phyloP scores from a whole-genome alignment of 768 basidiomycete species.

The Kwoniella sp. region DNA sequence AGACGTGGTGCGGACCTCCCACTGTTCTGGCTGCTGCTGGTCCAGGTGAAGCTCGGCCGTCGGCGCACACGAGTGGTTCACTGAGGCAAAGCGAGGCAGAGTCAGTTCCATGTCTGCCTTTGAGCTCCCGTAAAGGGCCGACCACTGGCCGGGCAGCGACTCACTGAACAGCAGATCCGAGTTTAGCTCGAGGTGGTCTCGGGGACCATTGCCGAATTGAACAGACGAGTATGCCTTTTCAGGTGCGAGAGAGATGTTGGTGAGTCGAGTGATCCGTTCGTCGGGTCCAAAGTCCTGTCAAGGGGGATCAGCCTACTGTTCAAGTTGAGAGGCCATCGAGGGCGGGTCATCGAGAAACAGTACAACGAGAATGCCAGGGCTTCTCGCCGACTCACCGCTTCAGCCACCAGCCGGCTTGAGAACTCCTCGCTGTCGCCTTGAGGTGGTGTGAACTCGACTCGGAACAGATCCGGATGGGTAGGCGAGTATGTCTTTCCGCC shows the following conservation, averaged over 20 bases:
- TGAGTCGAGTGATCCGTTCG: conserved; percentile 27
- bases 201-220: conserved; percentile 55
- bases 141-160: conserved; percentile 26
- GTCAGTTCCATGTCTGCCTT: too few species aligned
- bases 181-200: conserved; percentile 60
- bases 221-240: conserved; percentile 57
- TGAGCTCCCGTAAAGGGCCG: too few species aligned
- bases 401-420: conserved; percentile 42
- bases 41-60: conserved; percentile 59
- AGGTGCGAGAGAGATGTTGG: conserved; percentile 36
- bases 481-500: conserved; percentile 42
- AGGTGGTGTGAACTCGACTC: conserved; percentile 33
- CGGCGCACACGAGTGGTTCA: conserved; percentile 64
- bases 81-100: conserved; percentile 50
- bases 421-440: conserved; percentile 31
- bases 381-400: conserved; percentile 26
- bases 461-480: conserved; percentile 44
- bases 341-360: too few species aligned
- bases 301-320: conserved; percentile 3
- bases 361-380: not conserved
- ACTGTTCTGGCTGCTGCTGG: conserved; percentile 52
- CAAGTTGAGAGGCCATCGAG: not conserved
- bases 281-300: conserved; percentile 40
- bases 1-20: conserved; percentile 57
- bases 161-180: conserved; percentile 61